Conservation (phyloP, 192 early-diverging fungal species). For the Anaeromyces robustus region DNA sequence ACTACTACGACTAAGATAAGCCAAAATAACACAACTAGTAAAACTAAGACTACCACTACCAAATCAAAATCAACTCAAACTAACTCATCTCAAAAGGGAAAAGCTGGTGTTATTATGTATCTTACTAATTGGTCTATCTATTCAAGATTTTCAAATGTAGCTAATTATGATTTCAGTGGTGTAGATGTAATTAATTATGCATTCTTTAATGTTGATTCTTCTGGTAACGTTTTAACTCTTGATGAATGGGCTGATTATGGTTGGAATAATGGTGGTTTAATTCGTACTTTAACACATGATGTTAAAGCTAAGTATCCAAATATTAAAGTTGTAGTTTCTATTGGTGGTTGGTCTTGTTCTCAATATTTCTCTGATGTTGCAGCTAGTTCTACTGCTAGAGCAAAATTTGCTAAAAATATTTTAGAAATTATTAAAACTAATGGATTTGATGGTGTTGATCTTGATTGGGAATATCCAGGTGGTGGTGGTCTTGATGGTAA, state of each 20-base stretch:
- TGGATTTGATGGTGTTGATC: conserved; percentile 44
- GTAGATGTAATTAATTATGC: neutral
- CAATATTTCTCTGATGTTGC: conserved; percentile 41
- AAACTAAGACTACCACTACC: neutral
- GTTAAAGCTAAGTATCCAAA: neutral
- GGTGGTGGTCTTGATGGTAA: conserved; percentile 39
- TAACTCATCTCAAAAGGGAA: neutral
- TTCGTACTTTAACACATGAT: neutral
- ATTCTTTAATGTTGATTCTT: neutral
- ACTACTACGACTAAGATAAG: neutral
- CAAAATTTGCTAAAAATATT: conserved; percentile 38
- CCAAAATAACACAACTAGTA: neutral
- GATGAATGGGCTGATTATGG: neutral
- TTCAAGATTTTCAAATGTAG: neutral
- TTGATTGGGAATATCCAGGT: conserved; percentile 51
- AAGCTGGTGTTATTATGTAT: neutral
- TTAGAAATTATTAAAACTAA: conserved; percentile 30
- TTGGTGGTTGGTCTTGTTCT: conserved; percentile 66
- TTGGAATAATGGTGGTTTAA: neutral
- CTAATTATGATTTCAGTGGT: neutral
- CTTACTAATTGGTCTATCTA: neutral
- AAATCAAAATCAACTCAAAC: neutral
- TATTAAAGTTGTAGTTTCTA: conserved; percentile 37
- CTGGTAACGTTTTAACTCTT: neutral
- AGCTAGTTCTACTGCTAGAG: conserved; percentile 24